These are phyloP conservation scores for Heracleum sosnowskyi DNA, from an alignment of 129 eudicot genomes.

Conservation along the genomic window DNA sequence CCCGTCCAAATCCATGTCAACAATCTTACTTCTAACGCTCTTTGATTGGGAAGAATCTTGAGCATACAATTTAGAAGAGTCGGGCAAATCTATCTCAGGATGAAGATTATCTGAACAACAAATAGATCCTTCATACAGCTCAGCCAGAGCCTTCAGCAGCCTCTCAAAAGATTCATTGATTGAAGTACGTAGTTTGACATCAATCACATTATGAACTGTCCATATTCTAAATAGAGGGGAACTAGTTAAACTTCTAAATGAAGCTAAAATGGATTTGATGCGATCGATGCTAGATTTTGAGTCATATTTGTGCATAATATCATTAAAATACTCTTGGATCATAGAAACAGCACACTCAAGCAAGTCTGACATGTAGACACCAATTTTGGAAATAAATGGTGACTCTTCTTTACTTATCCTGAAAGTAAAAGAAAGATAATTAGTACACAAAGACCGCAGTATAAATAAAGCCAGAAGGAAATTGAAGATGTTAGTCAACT, in stretches of 20 bases:
- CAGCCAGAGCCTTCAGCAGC: constrained; percentile 51
- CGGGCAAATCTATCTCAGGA: constrained; percentile 27
- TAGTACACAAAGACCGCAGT: constrained; percentile 3
- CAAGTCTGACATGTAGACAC: constrained; percentile 45
- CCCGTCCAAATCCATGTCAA: constrained; percentile 80
- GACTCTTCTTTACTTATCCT: constrained; percentile 53
- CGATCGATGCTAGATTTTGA: constrained; percentile 40
- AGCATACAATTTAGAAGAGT: constrained; percentile 25
- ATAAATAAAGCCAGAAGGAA: neutral
- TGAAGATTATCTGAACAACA: constrained; percentile 24
- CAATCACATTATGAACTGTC: constrained; percentile 19
- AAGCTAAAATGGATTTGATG: constrained; percentile 30
- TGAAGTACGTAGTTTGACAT: constrained; percentile 21
- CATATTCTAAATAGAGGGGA: constrained; percentile 49
- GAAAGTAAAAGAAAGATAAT: constrained; percentile 17
- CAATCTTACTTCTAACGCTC: constrained; percentile 29
- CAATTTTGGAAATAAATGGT: constrained; percentile 38
- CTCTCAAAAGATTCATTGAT: constrained; percentile 44
- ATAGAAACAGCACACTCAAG: constrained; percentile 52
- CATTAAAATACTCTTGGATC: constrained; percentile 40
- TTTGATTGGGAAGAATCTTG: constrained; percentile 28
- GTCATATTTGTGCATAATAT: constrained; percentile 34
- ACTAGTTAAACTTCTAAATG: constrained; percentile 48
- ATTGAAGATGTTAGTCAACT: neutral
- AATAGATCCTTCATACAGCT: constrained; percentile 50